Conservation (phyloP, 768 basidiomycete genomes). For the Cubamyces lactineus region DNA sequence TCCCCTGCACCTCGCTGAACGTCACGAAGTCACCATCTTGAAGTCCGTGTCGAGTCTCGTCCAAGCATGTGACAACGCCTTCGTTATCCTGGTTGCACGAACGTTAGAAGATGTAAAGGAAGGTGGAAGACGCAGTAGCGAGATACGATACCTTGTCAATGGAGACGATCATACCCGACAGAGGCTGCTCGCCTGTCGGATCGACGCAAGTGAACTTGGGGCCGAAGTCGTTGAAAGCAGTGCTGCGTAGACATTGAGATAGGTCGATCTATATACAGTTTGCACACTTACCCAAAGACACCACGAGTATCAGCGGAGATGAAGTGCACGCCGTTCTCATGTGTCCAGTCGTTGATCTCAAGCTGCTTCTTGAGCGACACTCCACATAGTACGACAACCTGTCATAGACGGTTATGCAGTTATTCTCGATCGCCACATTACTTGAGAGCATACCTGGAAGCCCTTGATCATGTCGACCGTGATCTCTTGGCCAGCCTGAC, state of each 20-base stretch:
- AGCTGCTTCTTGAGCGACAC: constrained; percentile 79
- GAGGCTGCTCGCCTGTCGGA: constrained; percentile 94
- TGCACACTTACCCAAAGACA: constrained; percentile 78
- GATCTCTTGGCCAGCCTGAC: constrained; percentile 74
- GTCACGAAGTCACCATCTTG: constrained; percentile 98
- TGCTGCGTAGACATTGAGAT: constrained; percentile 46
- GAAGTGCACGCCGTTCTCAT: constrained; percentile 86
- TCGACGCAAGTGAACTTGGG: constrained; percentile 94
- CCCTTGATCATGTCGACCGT: constrained; percentile 80
- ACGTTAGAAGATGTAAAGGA: background rate
- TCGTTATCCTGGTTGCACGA: constrained; percentile 63
- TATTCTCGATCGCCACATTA: background rate
- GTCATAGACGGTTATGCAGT: constrained; percentile 7
- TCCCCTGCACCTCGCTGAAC: constrained; percentile 94
- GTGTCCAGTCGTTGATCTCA: constrained; percentile 96
- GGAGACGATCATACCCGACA: constrained; percentile 94
- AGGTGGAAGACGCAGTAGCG: background rate
- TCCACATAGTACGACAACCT: constrained; percentile 92
- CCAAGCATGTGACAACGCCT: constrained; percentile 93
- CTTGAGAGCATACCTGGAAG: constrained; percentile 70
- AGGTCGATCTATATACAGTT: background rate
- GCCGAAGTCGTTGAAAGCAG: constrained; percentile 97
- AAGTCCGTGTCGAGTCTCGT: constrained; percentile 97
- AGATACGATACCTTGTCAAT: constrained; percentile 71
- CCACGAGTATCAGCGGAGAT: constrained; percentile 90